phyloP scores from a whole-genome alignment of 352 stramenopile genomes.

The Phytophthora hybrid region DNA sequence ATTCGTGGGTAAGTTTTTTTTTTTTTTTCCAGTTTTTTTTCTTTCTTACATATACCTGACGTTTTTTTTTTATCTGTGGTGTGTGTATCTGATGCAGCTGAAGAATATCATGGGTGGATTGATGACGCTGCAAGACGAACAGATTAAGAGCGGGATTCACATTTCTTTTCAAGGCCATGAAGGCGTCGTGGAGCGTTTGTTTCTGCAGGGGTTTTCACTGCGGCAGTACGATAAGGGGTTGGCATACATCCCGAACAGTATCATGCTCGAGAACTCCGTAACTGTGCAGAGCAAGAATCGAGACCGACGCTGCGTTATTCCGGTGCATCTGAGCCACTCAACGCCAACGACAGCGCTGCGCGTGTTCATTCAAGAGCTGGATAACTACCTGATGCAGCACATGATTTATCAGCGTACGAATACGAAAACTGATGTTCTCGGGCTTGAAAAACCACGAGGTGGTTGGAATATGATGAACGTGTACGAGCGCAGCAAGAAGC shows the following conservation, averaged over 20 bases:
- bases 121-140: slow-evolving; percentile 83
- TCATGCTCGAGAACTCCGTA: slow-evolving; percentile 79
- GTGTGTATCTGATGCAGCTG: slow-evolving; percentile 43
- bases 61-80: not conserved
- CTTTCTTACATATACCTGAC: slow-evolving; percentile 7
- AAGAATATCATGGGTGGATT: slow-evolving; percentile 89
- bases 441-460: slow-evolving; percentile 53
- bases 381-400: slow-evolving; percentile 58
- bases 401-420: slow-evolving; percentile 40
- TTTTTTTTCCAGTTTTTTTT: slow-evolving; percentile 14
- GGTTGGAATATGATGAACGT: slow-evolving; percentile 60
- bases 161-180: slow-evolving; percentile 80
- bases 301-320: slow-evolving; percentile 61
- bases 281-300: slow-evolving; percentile 75
- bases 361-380: slow-evolving; percentile 79
- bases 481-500: slow-evolving; percentile 50
- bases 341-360: slow-evolving; percentile 61
- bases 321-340: slow-evolving; percentile 64
- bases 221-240: slow-evolving; percentile 86
- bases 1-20: slow-evolving; percentile 74
- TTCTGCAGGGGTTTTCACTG: slow-evolving; percentile 83
- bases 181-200: slow-evolving; percentile 84
- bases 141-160: slow-evolving; percentile 82
- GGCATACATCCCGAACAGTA: slow-evolving; percentile 83
- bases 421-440: slow-evolving; percentile 51